Percentiles rank a stretch among this genome's conserved stretches.
These are phyloP conservation scores for Pythium aquatile DNA, from an alignment of 352 stramenopile genomes.

Conservation along the genomic window DNA sequence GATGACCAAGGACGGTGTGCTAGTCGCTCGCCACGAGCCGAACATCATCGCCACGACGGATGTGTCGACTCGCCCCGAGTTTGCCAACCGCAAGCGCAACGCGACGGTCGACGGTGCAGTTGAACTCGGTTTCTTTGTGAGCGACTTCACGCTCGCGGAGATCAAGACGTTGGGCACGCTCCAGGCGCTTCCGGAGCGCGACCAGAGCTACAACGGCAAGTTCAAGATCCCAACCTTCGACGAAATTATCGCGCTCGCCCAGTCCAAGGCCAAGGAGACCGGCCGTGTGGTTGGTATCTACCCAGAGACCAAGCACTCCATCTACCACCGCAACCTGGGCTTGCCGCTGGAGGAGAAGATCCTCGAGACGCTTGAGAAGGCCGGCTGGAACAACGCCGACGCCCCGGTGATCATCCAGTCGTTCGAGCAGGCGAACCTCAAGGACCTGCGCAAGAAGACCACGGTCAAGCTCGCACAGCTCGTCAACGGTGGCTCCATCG, in stretches of 20 bases:
- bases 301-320: slow-evolving; percentile 87
- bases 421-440: slow-evolving; percentile 76
- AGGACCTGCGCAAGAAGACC: slow-evolving; percentile 57
- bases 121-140: slow-evolving; percentile 81
- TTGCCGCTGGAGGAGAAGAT: slow-evolving; percentile 79
- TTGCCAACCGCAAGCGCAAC: slow-evolving; percentile 57
- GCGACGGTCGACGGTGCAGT: slow-evolving; percentile 56
- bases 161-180: slow-evolving; percentile 84
- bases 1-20: slow-evolving; percentile 75
- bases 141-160: slow-evolving; percentile 91
- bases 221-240: slow-evolving; percentile 89
- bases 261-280: slow-evolving; percentile 56
- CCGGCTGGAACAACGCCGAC: slow-evolving; percentile 64
- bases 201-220: slow-evolving; percentile 78
- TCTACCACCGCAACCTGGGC: slow-evolving; percentile 62
- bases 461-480: slow-evolving; percentile 82
- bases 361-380: slow-evolving; percentile 61
- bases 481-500: slow-evolving; percentile 54
- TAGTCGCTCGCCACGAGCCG: slow-evolving; percentile 85
- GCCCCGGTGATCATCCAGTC: slow-evolving; percentile 73
- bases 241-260: slow-evolving; percentile 84
- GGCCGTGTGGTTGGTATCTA: slow-evolving; percentile 81
- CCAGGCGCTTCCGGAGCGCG: slow-evolving; percentile 75
- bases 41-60: slow-evolving; percentile 91
- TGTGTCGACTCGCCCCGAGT: slow-evolving; percentile 73